Conservation (phyloP, 495 filamentous ascomycete species). For the Tirmania nivea region DNA sequence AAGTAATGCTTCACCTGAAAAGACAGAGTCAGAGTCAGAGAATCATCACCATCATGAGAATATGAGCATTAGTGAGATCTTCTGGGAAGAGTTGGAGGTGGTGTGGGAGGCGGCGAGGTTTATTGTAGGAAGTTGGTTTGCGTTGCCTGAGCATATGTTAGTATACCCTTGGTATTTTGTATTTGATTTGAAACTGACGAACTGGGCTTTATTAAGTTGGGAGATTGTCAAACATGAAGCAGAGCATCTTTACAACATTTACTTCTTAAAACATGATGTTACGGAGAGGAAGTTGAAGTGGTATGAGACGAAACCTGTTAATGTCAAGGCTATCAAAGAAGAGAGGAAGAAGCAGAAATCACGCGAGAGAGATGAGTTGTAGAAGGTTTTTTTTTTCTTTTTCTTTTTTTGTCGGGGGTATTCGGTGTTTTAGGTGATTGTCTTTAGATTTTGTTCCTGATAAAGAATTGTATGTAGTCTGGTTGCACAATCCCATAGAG, state of each 20-base stretch:
- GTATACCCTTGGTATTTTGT: conserved; percentile 19
- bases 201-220: not conserved
- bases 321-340: not conserved
- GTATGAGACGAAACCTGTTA: not conserved
- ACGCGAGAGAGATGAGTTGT: not conserved
- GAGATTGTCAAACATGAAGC: not conserved
- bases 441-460: too few species aligned
- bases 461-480: too few species aligned
- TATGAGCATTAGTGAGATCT: conserved; percentile 31
- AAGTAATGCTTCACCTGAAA: not conserved
- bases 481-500: too few species aligned
- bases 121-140: conserved; percentile 48
- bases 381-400: not conserved
- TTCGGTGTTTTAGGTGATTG: too few species aligned
- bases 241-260: not conserved
- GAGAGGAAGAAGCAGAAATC: not conserved
- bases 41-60: conserved; percentile 23
- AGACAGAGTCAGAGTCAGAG: too few species aligned
- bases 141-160: conserved; percentile 48
- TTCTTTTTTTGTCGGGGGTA: too few species aligned
- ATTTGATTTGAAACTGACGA: too few species aligned
- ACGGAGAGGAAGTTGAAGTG: not conserved
- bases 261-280: not conserved
- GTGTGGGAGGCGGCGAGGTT: conserved; percentile 39
- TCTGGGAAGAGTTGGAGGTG: conserved; percentile 38